Evolutionary conservation across 1,284 basidiomycete species (phyloP), one percentile per base, ranked within the genome.

Genomic region (Trametes versicolor): DNA sequence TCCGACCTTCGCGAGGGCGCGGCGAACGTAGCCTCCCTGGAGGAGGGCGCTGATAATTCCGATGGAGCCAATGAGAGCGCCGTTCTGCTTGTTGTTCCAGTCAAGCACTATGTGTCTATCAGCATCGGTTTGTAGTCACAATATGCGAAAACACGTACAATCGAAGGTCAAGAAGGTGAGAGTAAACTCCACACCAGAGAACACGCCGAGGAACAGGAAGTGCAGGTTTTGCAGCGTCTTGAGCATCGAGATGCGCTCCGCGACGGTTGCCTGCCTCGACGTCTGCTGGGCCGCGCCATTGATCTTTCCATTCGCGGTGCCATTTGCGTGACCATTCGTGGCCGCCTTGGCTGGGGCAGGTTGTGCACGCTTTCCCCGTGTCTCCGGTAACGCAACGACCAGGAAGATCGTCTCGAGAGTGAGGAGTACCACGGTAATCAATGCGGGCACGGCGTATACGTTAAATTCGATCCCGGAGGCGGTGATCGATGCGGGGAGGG

Each of bases 151-250:
- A 21, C n/a, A 84, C 91, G 76, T 75, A 94, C 93, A 77, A 75
- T 94, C 93, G 71, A 93, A 95, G 2, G 93, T 96, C 54, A 97
- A 80, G 82, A 97, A 97, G 0, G 94, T 96, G 32, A 97, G 81
- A 0, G 95, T 97, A 78, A 96, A 97, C 74, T 97, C 95, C 56
- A 96, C 89, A 55, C 95, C 96, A 7, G 95, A 96, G 78, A 98
- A 98, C 60, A 96, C 78, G 48, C 90, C 86, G 61, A 97, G 81
- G 81, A 97, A 98, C 39, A 90, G 77, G 75, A 95, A 92, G 75
- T 97, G 96, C 10, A 92, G 76, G 57, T 79, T 77, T 32, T 89
- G 87, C 56, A 96, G 81, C 2, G 79, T 76, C 70, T 80, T 82
- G 43, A 93, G 82, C 17, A 83, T 73, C 37, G 73, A 66, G 48